Conservation (phyloP, 73 alveolate genomes). For the Tetrahymena borealis region DNA sequence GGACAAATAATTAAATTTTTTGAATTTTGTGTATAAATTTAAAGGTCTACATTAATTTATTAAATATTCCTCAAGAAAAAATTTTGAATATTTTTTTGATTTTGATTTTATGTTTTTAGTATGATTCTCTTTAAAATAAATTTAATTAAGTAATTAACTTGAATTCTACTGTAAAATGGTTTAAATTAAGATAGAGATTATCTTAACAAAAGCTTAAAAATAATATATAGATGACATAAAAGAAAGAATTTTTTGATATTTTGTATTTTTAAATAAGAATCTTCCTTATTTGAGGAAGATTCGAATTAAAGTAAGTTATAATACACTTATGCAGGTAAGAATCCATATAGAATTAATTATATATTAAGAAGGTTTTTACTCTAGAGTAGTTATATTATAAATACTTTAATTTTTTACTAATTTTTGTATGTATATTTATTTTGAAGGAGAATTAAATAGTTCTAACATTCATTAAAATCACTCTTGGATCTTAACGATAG, state of each 20-base stretch:
- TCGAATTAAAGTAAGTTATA: not conserved
- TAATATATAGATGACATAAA: not conserved
- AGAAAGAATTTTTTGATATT: not conserved
- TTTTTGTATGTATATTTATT: not conserved
- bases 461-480: not conserved
- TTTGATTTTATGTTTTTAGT: no score
- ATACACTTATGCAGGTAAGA: not conserved
- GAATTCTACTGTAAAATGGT: no score
- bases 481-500: constrained; percentile 50
- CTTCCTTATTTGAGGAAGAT: not conserved
- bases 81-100: no score
- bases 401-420: not conserved
- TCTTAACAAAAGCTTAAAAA: no score
- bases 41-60: no score
- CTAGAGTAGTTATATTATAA: not conserved
- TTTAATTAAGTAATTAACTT: no score
- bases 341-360: not conserved
- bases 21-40: no score
- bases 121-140: no score
- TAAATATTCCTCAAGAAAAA: no score
- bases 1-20: no score
- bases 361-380: not conserved
- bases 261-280: not conserved
- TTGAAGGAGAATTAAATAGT: not conserved
- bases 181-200: no score